A percentile compares a stretch with the other conserved stretches of the same genome.
phyloP scores from a whole-genome alignment of 257 asterid species.

The Striga asiatica region DNA sequence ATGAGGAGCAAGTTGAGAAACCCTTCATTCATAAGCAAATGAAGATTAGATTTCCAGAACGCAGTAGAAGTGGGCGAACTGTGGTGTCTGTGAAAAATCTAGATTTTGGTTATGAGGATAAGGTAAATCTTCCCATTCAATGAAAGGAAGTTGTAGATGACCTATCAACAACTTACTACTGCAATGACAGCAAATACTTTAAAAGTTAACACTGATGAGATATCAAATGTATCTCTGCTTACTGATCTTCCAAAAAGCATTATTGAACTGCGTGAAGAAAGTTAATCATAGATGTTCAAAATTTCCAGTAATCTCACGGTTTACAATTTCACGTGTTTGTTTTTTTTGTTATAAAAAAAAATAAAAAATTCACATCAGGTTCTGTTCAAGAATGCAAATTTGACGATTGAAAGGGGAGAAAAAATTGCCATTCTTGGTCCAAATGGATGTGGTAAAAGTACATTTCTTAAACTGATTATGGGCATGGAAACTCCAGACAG shows the following conservation, averaged over 20 bases:
- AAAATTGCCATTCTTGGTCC: constrained; percentile 95
- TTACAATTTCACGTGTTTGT: neutral
- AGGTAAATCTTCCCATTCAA: constrained; percentile 37
- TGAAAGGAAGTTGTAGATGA: neutral
- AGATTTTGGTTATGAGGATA: constrained; percentile 61
- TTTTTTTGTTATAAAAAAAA: too few relatives aligned
- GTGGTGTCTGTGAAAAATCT: constrained; percentile 59
- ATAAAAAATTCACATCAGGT: constrained; percentile 44
- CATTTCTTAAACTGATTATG: constrained; percentile 85
- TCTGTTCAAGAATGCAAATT: constrained; percentile 66
- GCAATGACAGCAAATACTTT: neutral
- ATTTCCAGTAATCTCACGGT: neutral
- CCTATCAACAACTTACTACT: too few relatives aligned
- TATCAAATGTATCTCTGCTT: neutral
- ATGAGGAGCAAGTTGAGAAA: constrained; percentile 82
- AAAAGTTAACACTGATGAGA: neutral
- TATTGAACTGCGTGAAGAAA: neutral
- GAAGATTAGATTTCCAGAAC: constrained; percentile 94
- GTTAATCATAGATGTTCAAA: neutral
- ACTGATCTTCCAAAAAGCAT: neutral
- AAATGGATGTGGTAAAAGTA: constrained; percentile 96
- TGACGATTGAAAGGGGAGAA: constrained; percentile 81
- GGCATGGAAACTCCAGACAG: constrained; percentile 52
- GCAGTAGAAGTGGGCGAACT: constrained; percentile 82
- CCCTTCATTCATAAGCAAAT: constrained; percentile 96